Percentiles rank a stretch among this genome's conserved stretches.
Evolutionary conservation across 2,329 filamentous ascomycete genomes (phyloP).

Genomic region (Helminthosporium solani): DNA sequence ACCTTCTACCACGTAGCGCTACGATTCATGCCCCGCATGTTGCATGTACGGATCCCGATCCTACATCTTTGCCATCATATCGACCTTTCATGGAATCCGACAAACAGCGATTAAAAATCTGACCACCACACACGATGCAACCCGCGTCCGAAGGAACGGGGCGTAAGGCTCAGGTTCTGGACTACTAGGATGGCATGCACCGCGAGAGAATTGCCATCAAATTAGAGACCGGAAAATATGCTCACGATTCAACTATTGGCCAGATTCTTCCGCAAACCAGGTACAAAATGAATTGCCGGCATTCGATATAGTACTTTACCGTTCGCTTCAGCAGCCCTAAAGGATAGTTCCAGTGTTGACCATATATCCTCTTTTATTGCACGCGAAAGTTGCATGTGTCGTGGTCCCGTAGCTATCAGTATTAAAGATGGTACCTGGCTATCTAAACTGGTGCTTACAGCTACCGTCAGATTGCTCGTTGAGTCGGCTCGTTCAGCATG

Average conservation of each 20-base stretch:
- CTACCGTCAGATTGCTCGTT: background rate
- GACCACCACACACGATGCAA: background rate
- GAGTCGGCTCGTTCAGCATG: slow-evolving; percentile 14
- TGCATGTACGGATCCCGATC: background rate
- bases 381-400: background rate
- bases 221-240: background rate
- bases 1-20: background rate
- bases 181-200: background rate
- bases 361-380: slow-evolving; percentile 9
- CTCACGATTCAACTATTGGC: slow-evolving; percentile 2
- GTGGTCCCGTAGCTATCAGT: background rate
- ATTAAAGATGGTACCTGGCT: background rate
- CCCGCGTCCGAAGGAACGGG: slow-evolving; percentile 5
- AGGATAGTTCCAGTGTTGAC: slow-evolving; percentile 6
- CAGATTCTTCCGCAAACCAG: slow-evolving; percentile 4
- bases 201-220: slow-evolving; percentile 2
- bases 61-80: background rate
- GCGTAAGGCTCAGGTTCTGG: slow-evolving; percentile 1
- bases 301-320: slow-evolving; percentile 1
- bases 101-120: background rate
- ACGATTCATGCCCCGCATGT: background rate
- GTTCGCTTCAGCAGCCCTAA: slow-evolving; percentile 11
- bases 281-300: slow-evolving; percentile 11
- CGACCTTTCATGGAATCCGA: too few species aligned
- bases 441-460: background rate